A percentile compares a stretch with the other conserved stretches of the same genome.
Conservation (phyloP, 2,329 filamentous ascomycete species). For the Beauveria australis region DNA sequence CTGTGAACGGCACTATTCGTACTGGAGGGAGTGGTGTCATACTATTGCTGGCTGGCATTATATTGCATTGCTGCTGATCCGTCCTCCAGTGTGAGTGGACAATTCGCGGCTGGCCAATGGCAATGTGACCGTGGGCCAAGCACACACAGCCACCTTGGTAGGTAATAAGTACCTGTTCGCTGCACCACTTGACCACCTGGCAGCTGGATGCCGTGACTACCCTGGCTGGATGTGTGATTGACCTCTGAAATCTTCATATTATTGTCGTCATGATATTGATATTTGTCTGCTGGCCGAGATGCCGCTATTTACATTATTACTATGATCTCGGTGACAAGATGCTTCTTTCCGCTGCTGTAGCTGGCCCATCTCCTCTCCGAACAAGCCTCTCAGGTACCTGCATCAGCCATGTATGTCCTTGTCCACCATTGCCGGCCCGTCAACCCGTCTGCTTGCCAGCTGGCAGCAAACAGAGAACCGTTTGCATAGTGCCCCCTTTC, state of each 20-base stretch:
- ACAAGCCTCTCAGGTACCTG: background rate
- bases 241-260: background rate
- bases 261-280: background rate
- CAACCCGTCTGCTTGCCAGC: background rate
- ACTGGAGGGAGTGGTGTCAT: background rate
- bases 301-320: no score
- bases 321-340: background rate
- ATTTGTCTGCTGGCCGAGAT: no score
- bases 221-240: background rate
- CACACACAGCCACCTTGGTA: background rate
- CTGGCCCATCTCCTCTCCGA: background rate
- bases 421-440: background rate
- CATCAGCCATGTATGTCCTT: background rate
- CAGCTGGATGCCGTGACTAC: background rate
- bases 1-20: background rate
- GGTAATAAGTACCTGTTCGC: no score
- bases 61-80: background rate
- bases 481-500: no score
- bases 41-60: background rate
- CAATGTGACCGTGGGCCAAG: background rate
- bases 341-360: no score
- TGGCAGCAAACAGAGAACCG: constrained; percentile 1
- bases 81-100: background rate
- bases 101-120: background rate
- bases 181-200: background rate